phyloP scores from a whole-genome alignment of 345 rosid species.

The Gossypium rotundifolium region DNA sequence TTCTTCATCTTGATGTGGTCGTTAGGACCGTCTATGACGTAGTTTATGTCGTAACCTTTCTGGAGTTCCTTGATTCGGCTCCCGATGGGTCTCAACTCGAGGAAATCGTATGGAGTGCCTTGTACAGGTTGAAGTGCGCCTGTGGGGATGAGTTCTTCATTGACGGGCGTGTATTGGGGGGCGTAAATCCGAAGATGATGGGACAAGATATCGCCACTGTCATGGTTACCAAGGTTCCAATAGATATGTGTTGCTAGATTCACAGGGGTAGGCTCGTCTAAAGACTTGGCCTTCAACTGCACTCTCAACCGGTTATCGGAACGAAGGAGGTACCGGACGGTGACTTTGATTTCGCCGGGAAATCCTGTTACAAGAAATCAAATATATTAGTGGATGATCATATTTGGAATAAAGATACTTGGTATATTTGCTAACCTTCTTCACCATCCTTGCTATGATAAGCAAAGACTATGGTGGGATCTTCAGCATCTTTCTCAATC shows the following conservation, averaged over 20 bases:
- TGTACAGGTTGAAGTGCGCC: constrained; percentile 32
- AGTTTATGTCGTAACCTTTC: constrained; percentile 74
- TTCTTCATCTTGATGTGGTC: constrained; percentile 32
- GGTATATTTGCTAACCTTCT: constrained; percentile 38
- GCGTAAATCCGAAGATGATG: constrained; percentile 53
- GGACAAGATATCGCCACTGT: constrained; percentile 56
- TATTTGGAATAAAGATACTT: background rate
- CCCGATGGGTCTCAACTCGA: constrained; percentile 36
- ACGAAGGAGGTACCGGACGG: constrained; percentile 55
- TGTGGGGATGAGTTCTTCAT: constrained; percentile 68
- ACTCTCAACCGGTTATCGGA: constrained; percentile 43
- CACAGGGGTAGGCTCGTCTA: constrained; percentile 56
- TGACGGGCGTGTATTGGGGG: constrained; percentile 53
- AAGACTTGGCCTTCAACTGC: constrained; percentile 53
- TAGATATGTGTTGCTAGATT: constrained; percentile 74
- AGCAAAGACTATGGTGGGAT: constrained; percentile 36
- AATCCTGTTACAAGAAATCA: constrained; percentile 40
- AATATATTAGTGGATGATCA: background rate
- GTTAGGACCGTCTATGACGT: constrained; percentile 36
- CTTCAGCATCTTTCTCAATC: constrained; percentile 31
- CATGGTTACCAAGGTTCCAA: constrained; percentile 77
- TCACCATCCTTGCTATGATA: constrained; percentile 65
- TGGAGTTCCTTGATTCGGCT: constrained; percentile 40
- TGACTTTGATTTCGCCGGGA: constrained; percentile 59
- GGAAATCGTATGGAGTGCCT: constrained; percentile 73